Evolutionary conservation across 176 grass and related monocot species (phyloP), one percentile per base, ranked within the genome.

Genomic region (Oropetium thomaeum): DNA sequence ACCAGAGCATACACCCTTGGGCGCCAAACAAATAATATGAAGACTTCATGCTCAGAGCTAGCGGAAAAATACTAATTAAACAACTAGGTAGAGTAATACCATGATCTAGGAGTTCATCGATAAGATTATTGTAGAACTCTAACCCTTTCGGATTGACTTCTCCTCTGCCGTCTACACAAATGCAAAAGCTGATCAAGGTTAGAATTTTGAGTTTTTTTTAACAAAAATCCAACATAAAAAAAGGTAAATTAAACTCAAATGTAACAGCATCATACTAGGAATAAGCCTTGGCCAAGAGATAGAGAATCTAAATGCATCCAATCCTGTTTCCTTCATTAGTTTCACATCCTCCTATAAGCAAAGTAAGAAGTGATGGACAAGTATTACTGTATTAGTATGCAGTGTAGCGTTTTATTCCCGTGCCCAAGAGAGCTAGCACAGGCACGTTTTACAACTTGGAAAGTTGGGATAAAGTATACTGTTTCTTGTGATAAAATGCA

Each of bases 251-350:
- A 1, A 42, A 23, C 17, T 48, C 14, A 61, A 70, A 40, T 38
- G 26, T 28, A 11, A 37, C 29, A 49, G 22, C n/a, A 34, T 17
- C 64, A 41, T 84, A 89, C 86, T 71, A 34, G 86, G 86, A 32
- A 89, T 62, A 70, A 89, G 65, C 38, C 86, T 89, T 76, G 86
- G 8, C 86, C 86, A 89, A 71, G 86, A 89, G 34, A 89, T 80
- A 62, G 86, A 89, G 58, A 89, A 84, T 52, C 86, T 84, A 61
- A 76, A 89, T 52, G 86, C 77, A 55, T 84, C 81, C 70, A 89
- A 17, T 37, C 79, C 79, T 20, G 39, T 77, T 5, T 84, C 76
- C 62, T 71, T 68, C 76, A 84, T 84, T 10, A 89, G 57, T 79
- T 71, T 89, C 38, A 84, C 72, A 61, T 89, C 86, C 73, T 84